phyloP scores from a whole-genome alignment of 441 rosid species.

The Omphalea diandra region DNA sequence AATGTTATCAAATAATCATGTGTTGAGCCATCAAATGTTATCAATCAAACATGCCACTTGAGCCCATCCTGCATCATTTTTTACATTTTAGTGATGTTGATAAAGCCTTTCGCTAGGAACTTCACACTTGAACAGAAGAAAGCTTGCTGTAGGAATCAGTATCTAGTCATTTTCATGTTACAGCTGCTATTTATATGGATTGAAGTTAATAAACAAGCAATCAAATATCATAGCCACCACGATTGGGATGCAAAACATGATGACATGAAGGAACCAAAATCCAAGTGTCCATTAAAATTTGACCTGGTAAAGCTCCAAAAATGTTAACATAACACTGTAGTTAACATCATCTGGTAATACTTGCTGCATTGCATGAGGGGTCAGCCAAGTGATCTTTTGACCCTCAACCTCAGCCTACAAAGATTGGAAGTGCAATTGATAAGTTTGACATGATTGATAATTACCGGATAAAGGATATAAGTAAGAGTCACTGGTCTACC shows the following conservation, averaged over 20 bases:
- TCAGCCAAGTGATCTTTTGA: conserved; percentile 90
- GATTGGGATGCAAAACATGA: background rate
- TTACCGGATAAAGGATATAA: background rate
- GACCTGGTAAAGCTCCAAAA: conserved; percentile 95
- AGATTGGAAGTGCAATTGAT: conserved; percentile 15
- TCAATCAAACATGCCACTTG: background rate
- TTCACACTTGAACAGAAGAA: background rate
- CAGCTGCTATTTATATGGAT: background rate
- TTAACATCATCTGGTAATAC: conserved; percentile 89
- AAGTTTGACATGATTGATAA: background rate
- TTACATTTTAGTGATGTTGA: background rate
- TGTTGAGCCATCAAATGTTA: background rate
- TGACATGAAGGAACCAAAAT: conserved; percentile 1
- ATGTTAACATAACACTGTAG: conserved; percentile 71
- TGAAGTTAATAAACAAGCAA: background rate
- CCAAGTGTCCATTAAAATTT: background rate
- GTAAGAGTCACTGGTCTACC: conserved; percentile 37
- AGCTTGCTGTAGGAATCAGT: background rate
- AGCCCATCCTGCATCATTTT: background rate
- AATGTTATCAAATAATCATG: background rate
- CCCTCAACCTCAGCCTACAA: conserved; percentile 89
- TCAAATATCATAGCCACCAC: conserved; percentile 1
- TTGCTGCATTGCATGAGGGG: conserved; percentile 93
- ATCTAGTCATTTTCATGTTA: background rate
- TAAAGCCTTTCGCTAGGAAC: background rate